These are phyloP conservation scores for Ceratocystis alfenasii DNA, from an alignment of 2,329 filamentous ascomycete genomes.

Conservation along the genomic window DNA sequence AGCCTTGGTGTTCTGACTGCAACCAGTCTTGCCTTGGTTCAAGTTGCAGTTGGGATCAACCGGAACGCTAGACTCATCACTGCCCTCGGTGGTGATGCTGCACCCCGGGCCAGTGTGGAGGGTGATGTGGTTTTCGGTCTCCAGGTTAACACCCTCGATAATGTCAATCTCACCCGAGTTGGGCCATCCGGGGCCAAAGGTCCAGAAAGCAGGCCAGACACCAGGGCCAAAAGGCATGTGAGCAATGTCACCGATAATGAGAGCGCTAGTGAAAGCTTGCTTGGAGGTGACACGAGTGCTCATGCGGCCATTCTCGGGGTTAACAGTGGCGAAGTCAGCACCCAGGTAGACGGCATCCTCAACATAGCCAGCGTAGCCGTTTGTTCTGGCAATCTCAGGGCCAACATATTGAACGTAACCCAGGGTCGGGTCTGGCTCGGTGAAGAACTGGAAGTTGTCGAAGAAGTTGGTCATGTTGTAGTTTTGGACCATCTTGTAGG, in stretches of 20 bases:
- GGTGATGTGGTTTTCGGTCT: conserved; percentile 48
- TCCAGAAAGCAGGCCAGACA: conserved; percentile 65
- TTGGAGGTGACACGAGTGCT: conserved; percentile 60
- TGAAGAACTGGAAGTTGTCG: conserved; percentile 44
- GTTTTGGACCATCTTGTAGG: conserved; percentile 37
- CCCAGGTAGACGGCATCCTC: conserved; percentile 53
- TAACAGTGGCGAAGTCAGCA: conserved; percentile 49
- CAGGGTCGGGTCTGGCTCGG: conserved; percentile 52
- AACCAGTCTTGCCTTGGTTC: conserved; percentile 44
- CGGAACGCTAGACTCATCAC: conserved; percentile 36
- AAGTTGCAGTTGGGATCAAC: conserved; percentile 46
- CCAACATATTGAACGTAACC: conserved; percentile 63
- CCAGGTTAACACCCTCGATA: conserved; percentile 62
- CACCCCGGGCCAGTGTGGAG: conserved; percentile 56
- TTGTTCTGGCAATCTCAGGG: conserved; percentile 41
- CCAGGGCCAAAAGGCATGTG: conserved; percentile 65
- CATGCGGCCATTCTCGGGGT: conserved; percentile 47
- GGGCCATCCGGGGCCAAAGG: conserved; percentile 59
- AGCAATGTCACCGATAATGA: conserved; percentile 60
- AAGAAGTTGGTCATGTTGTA: conserved; percentile 47
- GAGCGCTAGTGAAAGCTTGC: conserved; percentile 52
- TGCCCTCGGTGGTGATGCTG: conserved; percentile 41
- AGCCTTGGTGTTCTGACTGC: conserved; percentile 40
- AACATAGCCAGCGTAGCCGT: conserved; percentile 47
- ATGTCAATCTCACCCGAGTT: conserved; percentile 64